These are phyloP conservation scores for Endoconidiophora laricicola DNA, from an alignment of 2,329 filamentous ascomycete genomes.

Conservation along the genomic window DNA sequence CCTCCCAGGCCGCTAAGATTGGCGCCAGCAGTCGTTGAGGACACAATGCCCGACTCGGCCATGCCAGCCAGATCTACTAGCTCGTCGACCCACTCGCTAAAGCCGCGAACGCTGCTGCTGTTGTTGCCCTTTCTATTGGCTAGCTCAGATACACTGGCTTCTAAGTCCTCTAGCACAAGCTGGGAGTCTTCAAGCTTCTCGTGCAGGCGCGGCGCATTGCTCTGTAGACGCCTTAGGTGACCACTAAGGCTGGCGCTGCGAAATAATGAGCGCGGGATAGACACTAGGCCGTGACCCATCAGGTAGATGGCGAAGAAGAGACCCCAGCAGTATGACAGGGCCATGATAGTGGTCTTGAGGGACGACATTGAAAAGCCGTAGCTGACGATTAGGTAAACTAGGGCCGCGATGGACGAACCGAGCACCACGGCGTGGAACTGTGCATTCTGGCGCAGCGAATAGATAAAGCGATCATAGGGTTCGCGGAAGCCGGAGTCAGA, in stretches of 20 bases:
- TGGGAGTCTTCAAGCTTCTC: slow-evolving; percentile 79
- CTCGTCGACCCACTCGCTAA: slow-evolving; percentile 93
- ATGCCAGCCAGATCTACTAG: slow-evolving; percentile 60
- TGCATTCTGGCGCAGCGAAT: slow-evolving; percentile 74
- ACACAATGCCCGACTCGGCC: slow-evolving; percentile 40
- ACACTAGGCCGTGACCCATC: slow-evolving; percentile 92
- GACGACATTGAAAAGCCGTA: slow-evolving; percentile 57
- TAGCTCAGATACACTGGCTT: slow-evolving; percentile 64
- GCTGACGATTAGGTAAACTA: slow-evolving; percentile 69
- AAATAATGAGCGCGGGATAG: slow-evolving; percentile 68
- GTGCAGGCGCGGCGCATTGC: slow-evolving; percentile 62
- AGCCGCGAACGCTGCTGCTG: slow-evolving; percentile 49
- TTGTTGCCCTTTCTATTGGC: slow-evolving; percentile 47
- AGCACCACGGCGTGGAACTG: slow-evolving; percentile 76
- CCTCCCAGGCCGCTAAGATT: slow-evolving; percentile 22
- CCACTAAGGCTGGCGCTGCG: slow-evolving; percentile 62
- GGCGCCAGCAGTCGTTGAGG: slow-evolving; percentile 19
- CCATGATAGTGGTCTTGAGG: slow-evolving; percentile 78
- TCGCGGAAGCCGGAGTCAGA: slow-evolving; percentile 87
- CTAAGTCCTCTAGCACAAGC: slow-evolving; percentile 61
- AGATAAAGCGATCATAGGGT: slow-evolving; percentile 60
- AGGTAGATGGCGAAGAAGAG: slow-evolving; percentile 83
- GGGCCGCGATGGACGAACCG: slow-evolving; percentile 49
- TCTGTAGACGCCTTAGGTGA: slow-evolving; percentile 58
- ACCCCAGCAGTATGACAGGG: slow-evolving; percentile 86